These are phyloP conservation scores for Camelina laxa DNA, from an alignment of 345 rosid species.

Conservation along the genomic window DNA sequence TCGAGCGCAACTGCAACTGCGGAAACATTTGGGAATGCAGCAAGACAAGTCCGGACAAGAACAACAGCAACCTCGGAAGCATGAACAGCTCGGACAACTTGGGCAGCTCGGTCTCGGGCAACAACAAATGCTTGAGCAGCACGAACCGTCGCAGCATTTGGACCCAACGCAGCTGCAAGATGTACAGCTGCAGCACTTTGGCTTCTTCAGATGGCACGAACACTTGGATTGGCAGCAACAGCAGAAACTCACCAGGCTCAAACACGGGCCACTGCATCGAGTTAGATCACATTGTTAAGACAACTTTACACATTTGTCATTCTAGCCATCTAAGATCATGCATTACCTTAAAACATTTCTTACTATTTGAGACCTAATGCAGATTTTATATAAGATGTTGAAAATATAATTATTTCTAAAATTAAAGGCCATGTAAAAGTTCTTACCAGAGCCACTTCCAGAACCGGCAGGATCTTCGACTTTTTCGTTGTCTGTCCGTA, in stretches of 20 bases:
- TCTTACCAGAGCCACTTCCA: constrained; percentile 90
- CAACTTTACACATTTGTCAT: neutral
- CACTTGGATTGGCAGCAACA: constrained; percentile 72
- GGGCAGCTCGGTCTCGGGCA: constrained; percentile 49
- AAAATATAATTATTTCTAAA: no score
- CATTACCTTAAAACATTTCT: neutral
- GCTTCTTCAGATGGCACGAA: constrained; percentile 52
- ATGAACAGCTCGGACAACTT: constrained; percentile 51
- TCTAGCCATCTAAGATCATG: constrained; percentile 1
- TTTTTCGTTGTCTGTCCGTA: constrained; percentile 58
- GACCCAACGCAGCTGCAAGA: constrained; percentile 38
- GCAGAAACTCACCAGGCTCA: constrained; percentile 68
- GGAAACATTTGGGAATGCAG: constrained; percentile 51
- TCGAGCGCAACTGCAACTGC: constrained; percentile 48
- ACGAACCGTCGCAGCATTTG: constrained; percentile 44
- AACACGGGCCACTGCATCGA: constrained; percentile 61
- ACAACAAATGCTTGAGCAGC: constrained; percentile 42
- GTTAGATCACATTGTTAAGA: constrained; percentile 10
- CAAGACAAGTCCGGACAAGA: constrained; percentile 58
- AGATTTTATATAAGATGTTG: neutral
- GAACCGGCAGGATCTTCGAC: constrained; percentile 59
- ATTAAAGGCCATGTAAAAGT: neutral
- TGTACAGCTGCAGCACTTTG: constrained; percentile 52
- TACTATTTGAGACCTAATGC: neutral
- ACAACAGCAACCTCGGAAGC: constrained; percentile 55